These are phyloP conservation scores for Fraxinus xanthoxyloides DNA, from an alignment of 305 asterid genomes.

Conservation along the genomic window DNA sequence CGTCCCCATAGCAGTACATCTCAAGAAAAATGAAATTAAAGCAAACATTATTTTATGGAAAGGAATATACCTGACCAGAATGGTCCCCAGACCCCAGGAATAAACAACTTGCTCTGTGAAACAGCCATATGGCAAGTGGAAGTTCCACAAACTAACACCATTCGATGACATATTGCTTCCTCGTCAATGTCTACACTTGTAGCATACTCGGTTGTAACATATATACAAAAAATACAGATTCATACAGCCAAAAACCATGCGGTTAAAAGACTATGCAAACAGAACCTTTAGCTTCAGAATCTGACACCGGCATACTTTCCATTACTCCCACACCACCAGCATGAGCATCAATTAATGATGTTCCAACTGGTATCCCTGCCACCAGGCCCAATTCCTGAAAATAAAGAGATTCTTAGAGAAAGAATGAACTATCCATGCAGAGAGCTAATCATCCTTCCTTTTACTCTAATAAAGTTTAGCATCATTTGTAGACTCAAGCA, in stretches of 20 bases:
- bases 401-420: slow-evolving; percentile 26
- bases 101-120: slow-evolving; percentile 73
- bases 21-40: background rate
- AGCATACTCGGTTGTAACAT: slow-evolving; percentile 14
- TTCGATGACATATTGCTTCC: slow-evolving; percentile 74
- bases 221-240: background rate
- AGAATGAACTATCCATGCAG: background rate
- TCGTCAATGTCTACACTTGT: slow-evolving; percentile 55
- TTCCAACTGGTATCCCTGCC: slow-evolving; percentile 90
- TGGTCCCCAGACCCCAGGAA: slow-evolving; percentile 99
- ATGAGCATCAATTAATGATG: slow-evolving; percentile 96
- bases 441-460: slow-evolving; percentile 11
- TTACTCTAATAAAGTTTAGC: slow-evolving; percentile 14
- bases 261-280: slow-evolving; percentile 20
- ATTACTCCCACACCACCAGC: slow-evolving; percentile 99
- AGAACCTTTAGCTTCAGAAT: slow-evolving; percentile 56
- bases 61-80: slow-evolving; percentile 85
- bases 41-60: slow-evolving; percentile 4
- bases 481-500: slow-evolving; percentile 27
- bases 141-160: slow-evolving; percentile 99
- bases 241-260: background rate
- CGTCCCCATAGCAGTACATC: background rate
- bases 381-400: slow-evolving; percentile 84
- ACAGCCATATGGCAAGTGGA: slow-evolving; percentile 98
- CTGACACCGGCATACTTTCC: slow-evolving; percentile 64